Evolutionary conservation across 768 basidiomycete genomes (phyloP).

Genomic region (Botryobasidium botryosum): DNA sequence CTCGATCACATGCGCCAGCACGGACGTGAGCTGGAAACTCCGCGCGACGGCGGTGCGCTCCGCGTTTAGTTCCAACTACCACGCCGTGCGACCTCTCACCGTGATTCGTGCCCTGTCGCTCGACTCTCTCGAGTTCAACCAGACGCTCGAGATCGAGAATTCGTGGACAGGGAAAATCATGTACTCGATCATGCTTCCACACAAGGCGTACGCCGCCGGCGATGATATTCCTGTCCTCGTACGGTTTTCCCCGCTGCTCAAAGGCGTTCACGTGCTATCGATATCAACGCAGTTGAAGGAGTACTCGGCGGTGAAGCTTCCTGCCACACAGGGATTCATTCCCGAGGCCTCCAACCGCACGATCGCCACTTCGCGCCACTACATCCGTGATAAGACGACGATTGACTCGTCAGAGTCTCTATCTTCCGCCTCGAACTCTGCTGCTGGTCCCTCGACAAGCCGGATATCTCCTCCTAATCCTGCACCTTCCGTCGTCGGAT

Average conservation of each 20-base stretch:
- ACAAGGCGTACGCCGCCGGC: constrained; percentile 90
- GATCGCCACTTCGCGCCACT: no score
- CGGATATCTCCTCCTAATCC: no score
- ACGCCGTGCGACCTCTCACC: constrained; percentile 40
- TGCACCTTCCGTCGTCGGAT: no score
- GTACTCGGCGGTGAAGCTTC: constrained; percentile 38
- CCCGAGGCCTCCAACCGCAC: constrained; percentile 7
- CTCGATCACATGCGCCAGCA: constrained; percentile 32
- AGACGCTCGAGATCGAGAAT: constrained; percentile 72
- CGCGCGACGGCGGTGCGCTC: constrained; percentile 69
- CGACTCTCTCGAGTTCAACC: constrained; percentile 88
- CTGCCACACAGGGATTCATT: constrained; percentile 2
- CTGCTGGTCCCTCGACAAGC: no score
- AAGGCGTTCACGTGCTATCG: constrained; percentile 58
- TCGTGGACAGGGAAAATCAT: constrained; percentile 96
- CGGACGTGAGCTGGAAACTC: constrained; percentile 73
- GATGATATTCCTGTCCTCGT: constrained; percentile 66
- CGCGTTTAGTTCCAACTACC: constrained; percentile 48
- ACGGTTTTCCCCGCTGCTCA: constrained; percentile 74
- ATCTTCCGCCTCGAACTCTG: no score
- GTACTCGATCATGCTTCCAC: constrained; percentile 86
- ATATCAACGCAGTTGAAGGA: constrained; percentile 61
- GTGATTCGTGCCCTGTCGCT: constrained; percentile 57
- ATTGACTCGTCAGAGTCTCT: no score
- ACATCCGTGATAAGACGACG: no score